Conservation (phyloP, 495 filamentous ascomycete species). For the Cudoniella acicularis region DNA sequence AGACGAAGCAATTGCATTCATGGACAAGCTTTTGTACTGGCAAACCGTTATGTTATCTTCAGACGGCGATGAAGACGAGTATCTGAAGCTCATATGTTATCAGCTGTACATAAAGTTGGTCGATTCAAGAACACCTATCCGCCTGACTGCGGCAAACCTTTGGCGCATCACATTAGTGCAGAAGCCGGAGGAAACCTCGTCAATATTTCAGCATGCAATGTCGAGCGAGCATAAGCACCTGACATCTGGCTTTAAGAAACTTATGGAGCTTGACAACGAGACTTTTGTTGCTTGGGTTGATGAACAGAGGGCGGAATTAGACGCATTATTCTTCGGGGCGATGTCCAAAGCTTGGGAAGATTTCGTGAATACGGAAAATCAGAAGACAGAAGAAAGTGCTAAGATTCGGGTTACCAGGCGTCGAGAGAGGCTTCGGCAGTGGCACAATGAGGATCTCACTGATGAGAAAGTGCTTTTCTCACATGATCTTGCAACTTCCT, state of each 20-base stretch:
- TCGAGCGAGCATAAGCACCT: conserved; percentile 65
- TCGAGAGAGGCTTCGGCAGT: conserved; percentile 75
- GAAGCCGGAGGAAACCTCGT: conserved; percentile 78
- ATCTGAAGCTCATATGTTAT: conserved; percentile 82
- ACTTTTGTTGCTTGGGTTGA: conserved; percentile 87
- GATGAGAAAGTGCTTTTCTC: conserved; percentile 68
- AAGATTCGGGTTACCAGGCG: conserved; percentile 65
- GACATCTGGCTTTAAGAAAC: conserved; percentile 73
- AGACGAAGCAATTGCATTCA: conserved; percentile 57
- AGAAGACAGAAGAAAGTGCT: conserved; percentile 66
- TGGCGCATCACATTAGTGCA: conserved; percentile 92
- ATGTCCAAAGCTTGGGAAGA: conserved; percentile 80
- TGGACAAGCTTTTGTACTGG: conserved; percentile 90
- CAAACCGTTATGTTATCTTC: conserved; percentile 82
- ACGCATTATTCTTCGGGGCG: conserved; percentile 71
- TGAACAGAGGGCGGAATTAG: conserved; percentile 73
- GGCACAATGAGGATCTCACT: conserved; percentile 63
- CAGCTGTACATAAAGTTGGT: conserved; percentile 82
- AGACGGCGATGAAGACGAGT: conserved; percentile 68
- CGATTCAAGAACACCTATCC: conserved; percentile 56
- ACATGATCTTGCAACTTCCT: conserved; percentile 77
- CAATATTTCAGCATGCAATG: conserved; percentile 65
- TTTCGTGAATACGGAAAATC: conserved; percentile 77
- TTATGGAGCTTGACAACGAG: conserved; percentile 82
- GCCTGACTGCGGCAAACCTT: conserved; percentile 74